A percentile compares a stretch with the other conserved stretches of the same genome.
phyloP scores from a whole-genome alignment of 495 filamentous ascomycete genomes.

The Aspergillus incahuasiensis region DNA sequence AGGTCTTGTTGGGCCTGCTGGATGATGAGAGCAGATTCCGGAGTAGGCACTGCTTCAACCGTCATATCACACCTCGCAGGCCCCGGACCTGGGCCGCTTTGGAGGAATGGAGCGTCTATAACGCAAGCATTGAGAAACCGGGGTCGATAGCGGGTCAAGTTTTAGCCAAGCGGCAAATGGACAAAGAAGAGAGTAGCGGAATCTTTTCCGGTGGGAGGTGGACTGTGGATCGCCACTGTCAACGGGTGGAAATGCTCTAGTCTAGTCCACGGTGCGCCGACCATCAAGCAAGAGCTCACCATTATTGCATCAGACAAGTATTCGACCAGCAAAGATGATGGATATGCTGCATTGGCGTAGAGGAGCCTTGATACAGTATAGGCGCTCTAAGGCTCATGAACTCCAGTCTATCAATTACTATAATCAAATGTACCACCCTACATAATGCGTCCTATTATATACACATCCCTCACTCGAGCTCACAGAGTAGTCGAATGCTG shows the following conservation, averaged over 20 bases:
- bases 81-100: not conserved
- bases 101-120: too few relatives aligned
- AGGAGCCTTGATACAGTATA: too few relatives aligned
- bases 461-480: not conserved
- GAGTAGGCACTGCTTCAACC: too few relatives aligned
- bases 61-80: not conserved
- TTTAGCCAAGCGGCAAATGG: not conserved
- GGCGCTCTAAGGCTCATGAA: not conserved
- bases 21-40: too few relatives aligned
- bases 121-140: not conserved
- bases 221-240: not conserved
- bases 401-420: not conserved
- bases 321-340: not conserved
- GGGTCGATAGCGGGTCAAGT: not conserved
- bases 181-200: not conserved
- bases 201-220: not conserved
- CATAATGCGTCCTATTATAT: conserved; percentile 11
- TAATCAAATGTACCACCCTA: conserved; percentile 15
- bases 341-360: too few relatives aligned
- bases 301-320: not conserved
- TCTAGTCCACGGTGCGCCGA: not conserved
- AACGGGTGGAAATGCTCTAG: not conserved
- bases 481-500: conserved; percentile 29
- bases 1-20: not conserved
- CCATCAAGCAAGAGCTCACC: not conserved